Conservation (phyloP, 1,284 basidiomycete species). For the Malassezia dermatis region DNA sequence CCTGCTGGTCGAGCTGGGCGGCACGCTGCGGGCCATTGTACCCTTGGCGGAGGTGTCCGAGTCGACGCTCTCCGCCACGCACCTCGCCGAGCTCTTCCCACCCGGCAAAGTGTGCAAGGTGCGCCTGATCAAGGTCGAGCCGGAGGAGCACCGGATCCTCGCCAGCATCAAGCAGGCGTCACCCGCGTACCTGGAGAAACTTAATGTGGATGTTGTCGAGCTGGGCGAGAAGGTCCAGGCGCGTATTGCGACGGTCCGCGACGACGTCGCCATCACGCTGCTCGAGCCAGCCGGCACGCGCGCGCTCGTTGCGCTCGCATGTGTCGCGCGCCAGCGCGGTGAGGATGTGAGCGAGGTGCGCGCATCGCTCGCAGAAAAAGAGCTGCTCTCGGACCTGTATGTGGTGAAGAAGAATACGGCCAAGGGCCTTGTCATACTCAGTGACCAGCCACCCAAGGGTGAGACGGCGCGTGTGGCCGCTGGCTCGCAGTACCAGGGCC, state of each 20-base stretch:
- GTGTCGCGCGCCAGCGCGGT: conserved; percentile 70
- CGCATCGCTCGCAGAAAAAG: conserved; percentile 59
- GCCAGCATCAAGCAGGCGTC: conserved; percentile 77
- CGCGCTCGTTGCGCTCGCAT: conserved; percentile 73
- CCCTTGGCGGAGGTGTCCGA: conserved; percentile 48
- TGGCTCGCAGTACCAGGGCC: conserved; percentile 68
- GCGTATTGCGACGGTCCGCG: conserved; percentile 34
- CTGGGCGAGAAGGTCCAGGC: conserved; percentile 40
- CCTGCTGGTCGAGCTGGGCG: conserved; percentile 54
- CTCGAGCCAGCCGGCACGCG: conserved; percentile 55
- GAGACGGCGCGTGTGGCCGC: conserved; percentile 68
- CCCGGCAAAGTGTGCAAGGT: conserved; percentile 69
- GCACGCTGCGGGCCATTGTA: conserved; percentile 72
- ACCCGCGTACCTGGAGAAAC: conserved; percentile 31
- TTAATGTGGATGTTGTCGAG: conserved; percentile 38
- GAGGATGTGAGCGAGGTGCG: conserved; percentile 63
- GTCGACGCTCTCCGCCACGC: conserved; percentile 15
- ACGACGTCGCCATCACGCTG: conserved; percentile 39
- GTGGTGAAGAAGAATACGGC: conserved; percentile 72
- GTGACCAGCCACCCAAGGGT: conserved; percentile 55
- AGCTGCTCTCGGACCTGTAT: conserved; percentile 65
- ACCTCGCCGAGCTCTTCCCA: conserved; percentile 59
- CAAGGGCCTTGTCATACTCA: conserved; percentile 23
- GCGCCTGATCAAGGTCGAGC: conserved; percentile 65
- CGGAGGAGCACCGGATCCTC: conserved; percentile 59